Evolutionary conservation across 768 basidiomycete genomes (phyloP).

Genomic region (Antrodiella citrinella): DNA sequence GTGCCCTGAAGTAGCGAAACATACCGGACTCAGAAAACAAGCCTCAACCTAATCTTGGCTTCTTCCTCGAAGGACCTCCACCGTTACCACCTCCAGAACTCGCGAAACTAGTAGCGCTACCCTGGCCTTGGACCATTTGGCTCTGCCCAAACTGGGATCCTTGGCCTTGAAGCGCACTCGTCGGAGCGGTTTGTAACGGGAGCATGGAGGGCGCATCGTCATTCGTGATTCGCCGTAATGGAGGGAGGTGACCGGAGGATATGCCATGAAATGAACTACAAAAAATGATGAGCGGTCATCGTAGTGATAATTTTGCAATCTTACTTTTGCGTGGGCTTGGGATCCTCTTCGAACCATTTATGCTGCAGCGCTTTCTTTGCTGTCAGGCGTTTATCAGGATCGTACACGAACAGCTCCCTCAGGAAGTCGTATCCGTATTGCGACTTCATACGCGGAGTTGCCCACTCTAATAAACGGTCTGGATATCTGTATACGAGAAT

Average conservation of each 20-base stretch:
- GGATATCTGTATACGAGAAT: slow-evolving; percentile 31
- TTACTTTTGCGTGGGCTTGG: slow-evolving; percentile 78
- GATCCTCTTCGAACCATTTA: slow-evolving; percentile 90
- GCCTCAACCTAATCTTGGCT: slow-evolving; percentile 43
- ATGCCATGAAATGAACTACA: slow-evolving; percentile 68
- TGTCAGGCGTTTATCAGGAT: slow-evolving; percentile 80
- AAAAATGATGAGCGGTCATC: neutral
- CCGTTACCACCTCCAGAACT: slow-evolving; percentile 51
- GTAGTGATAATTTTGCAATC: too few species aligned
- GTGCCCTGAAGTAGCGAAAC: too few species aligned
- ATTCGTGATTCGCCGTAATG: slow-evolving; percentile 81
- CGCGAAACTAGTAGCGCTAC: slow-evolving; percentile 55
- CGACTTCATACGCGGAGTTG: slow-evolving; percentile 40
- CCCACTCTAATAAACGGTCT: slow-evolving; percentile 66
- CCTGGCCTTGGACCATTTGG: slow-evolving; percentile 27
- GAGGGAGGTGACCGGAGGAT: slow-evolving; percentile 62
- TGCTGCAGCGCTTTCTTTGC: slow-evolving; percentile 77
- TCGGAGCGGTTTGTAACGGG: slow-evolving; percentile 39
- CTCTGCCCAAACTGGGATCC: slow-evolving; percentile 12
- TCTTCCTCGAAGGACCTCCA: slow-evolving; percentile 43
- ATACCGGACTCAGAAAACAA: too few species aligned
- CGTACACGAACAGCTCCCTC: slow-evolving; percentile 79
- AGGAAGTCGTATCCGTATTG: slow-evolving; percentile 75
- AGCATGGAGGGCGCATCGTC: slow-evolving; percentile 90
- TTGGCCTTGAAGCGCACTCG: slow-evolving; percentile 24